These are phyloP conservation scores for Orbilia javanica DNA, from an alignment of 2,329 filamentous ascomycete genomes.

Conservation along the genomic window DNA sequence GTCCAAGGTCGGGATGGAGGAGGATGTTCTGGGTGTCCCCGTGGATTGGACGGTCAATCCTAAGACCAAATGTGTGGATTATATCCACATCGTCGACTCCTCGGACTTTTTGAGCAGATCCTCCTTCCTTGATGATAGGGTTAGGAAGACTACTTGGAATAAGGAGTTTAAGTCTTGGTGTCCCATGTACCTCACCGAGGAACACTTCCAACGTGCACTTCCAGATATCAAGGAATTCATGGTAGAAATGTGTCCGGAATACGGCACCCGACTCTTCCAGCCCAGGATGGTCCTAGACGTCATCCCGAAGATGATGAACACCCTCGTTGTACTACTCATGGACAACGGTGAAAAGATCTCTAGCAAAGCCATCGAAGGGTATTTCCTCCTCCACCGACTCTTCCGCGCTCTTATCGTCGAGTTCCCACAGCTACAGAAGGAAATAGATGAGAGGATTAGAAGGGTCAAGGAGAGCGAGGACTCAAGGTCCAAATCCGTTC, in stretches of 20 bases:
- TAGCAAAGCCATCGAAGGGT: constrained; percentile 53
- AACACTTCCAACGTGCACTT: constrained; percentile 53
- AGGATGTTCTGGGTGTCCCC: constrained; percentile 49
- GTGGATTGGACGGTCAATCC: constrained; percentile 54
- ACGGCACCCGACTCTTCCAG: constrained; percentile 24
- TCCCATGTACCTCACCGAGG: constrained; percentile 54
- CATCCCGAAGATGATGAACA: constrained; percentile 58
- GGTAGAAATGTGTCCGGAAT: constrained; percentile 54
- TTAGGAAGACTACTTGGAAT: constrained; percentile 57
- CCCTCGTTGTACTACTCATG: constrained; percentile 49
- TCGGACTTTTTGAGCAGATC: constrained; percentile 52
- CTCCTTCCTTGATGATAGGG: constrained; percentile 41
- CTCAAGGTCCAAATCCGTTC: constrained; percentile 19
- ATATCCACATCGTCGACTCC: constrained; percentile 56
- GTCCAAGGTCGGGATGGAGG: constrained; percentile 52
- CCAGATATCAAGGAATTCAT: constrained; percentile 58
- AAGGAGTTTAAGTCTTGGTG: constrained; percentile 56
- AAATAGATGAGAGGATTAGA: constrained; percentile 43
- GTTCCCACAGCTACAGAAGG: constrained; percentile 36
- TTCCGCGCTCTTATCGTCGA: constrained; percentile 44
- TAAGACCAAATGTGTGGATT: constrained; percentile 55
- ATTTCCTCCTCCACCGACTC: constrained; percentile 47
- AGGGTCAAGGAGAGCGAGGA: constrained; percentile 27
- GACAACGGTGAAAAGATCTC: constrained; percentile 52
- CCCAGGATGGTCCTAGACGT: constrained; percentile 47